Evolutionary conservation across 2,329 filamentous ascomycete species (phyloP).

Genomic region (Fusarium sarcochroum): DNA sequence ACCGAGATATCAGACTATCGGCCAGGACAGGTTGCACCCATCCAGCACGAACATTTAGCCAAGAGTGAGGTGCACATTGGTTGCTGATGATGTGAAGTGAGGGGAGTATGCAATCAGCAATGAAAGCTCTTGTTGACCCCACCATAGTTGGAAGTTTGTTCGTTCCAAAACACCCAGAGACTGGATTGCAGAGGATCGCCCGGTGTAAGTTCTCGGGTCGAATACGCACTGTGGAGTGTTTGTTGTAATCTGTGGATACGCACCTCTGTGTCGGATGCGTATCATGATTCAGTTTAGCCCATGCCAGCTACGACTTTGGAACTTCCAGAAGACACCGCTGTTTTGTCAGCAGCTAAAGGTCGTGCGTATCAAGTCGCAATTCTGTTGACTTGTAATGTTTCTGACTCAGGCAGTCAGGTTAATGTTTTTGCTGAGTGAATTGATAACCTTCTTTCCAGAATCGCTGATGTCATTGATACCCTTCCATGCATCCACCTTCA

Average conservation of each 20-base stretch:
- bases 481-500: slow-evolving; percentile 22
- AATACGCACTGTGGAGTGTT: slow-evolving; percentile 34
- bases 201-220: slow-evolving; percentile 10
- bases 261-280: slow-evolving; percentile 23
- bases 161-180: slow-evolving; percentile 7
- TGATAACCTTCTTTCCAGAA: slow-evolving; percentile 12
- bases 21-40: background rate
- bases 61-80: slow-evolving; percentile 22
- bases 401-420: slow-evolving; percentile 4
- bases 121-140: slow-evolving; percentile 30
- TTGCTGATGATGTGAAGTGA: slow-evolving; percentile 21
- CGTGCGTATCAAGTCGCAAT: slow-evolving; percentile 18
- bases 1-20: slow-evolving; percentile 2
- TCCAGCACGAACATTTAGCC: slow-evolving; percentile 10
- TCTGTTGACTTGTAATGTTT: background rate
- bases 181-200: slow-evolving; percentile 16
- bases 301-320: slow-evolving; percentile 13
- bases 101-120: slow-evolving; percentile 32
- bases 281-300: slow-evolving; percentile 37
- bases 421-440: slow-evolving; percentile 7
- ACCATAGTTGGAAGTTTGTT: slow-evolving; percentile 21
- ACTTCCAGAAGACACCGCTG: slow-evolving; percentile 39
- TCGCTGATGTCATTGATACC: slow-evolving; percentile 31
- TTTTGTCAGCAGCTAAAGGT: slow-evolving; percentile 22
- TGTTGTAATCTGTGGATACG: slow-evolving; percentile 32